Evolutionary conservation across 768 basidiomycete species (phyloP), one percentile per base, ranked within the genome.

Genomic region (Termitomyces sp.): DNA sequence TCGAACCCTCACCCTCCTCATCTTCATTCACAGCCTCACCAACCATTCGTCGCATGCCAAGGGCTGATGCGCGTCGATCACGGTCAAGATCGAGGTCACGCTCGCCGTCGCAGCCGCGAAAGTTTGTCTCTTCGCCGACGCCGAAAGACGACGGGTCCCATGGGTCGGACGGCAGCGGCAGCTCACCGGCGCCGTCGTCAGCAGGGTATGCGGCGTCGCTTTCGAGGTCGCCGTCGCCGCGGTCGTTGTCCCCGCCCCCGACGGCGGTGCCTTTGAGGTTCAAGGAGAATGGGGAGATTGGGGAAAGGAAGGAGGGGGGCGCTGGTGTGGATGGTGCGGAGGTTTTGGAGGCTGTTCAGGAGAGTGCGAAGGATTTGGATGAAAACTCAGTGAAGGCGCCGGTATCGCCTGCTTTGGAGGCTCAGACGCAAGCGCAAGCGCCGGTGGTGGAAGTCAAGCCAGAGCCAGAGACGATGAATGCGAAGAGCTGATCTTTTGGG

Each of bases 141-240:
- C 42, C 54, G 22, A 42, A 47, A 52, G 57, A 65, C 53, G 65
- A 63, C 51, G 68, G 62, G 42, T 61, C 66, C 45, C 65, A 55
- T n/a, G n/a, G n/a, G 13, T 82, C 79, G 5, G 74, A 75, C 16
- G 81, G 79, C 34, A 82, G 76, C 16, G 81, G 79, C 34, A 82
- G 76, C 54, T 84, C 84, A 4, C 84, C 88, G 18, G 75, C 82
- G 6, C 79, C 82, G 32, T 85, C 86, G 26, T 86, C 84, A 33
- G 73, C 75, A 9, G 85, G 84, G 49, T 85, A 79, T 57, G 75
- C 79, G 27, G 76, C 79, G 2, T 82, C 83, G 14, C 65, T 79
- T 13, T 84, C 83, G 8, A 74, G 79, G 42, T 82, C 80, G 8
- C 80, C 81, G 1, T 77, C 76, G 1, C 76, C 79, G 1, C 73